Base-by-base conservation (phyloP, 129 eudicot species). In the Pseudognaphalium luteoalbum region DNA sequence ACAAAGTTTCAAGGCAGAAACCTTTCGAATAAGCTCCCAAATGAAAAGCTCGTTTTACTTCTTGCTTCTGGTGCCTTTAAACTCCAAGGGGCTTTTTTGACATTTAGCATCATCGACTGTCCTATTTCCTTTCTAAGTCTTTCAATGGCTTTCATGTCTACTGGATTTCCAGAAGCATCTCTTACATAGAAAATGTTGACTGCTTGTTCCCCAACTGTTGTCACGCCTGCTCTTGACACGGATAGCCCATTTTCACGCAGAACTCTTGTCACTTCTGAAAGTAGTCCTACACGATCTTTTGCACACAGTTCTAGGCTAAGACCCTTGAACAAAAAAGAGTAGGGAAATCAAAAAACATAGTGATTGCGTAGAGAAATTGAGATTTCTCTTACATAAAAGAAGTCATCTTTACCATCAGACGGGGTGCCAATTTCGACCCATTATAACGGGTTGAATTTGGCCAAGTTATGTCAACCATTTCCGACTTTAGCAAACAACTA, bases 241-340 rank as follows among this genome's bases (percentile, higher is more conserved):
- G 88, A 83, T 2, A 93, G 82, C 57, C 97, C 95, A 30, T 87
- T 88, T 80, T 93, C 98, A 25, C 98, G 81, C 6, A 93, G 85
- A 25, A 90, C 77, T 76, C 98, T 82, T 4, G 98, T 93, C 21
- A 93, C 97, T 60, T 93, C 98, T 0, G 96, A 93, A 41, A 93
- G 89, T 52, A 90, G 74, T 14, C 98, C 98, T 7, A 93, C 93
- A 10, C 98, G 90, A 68, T 93, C 98, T 76, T 90, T 90, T 42
- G 97, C 95, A 78, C 98, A 88, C 16, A 93, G 81, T 77, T 93
- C 98, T 62, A 93, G 76, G 70, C 96, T 88, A 29, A 88, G 74
- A 60, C 98, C 98, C 98, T 93, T 81, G 57, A 83, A 39, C 22
- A 76, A 52, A 54, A 32, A 35, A 35, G 0, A 65, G 21, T 44